Evolutionary conservation across 2,329 filamentous ascomycete species (phyloP).

Genomic region (Apiospora rasikravindrae): DNA sequence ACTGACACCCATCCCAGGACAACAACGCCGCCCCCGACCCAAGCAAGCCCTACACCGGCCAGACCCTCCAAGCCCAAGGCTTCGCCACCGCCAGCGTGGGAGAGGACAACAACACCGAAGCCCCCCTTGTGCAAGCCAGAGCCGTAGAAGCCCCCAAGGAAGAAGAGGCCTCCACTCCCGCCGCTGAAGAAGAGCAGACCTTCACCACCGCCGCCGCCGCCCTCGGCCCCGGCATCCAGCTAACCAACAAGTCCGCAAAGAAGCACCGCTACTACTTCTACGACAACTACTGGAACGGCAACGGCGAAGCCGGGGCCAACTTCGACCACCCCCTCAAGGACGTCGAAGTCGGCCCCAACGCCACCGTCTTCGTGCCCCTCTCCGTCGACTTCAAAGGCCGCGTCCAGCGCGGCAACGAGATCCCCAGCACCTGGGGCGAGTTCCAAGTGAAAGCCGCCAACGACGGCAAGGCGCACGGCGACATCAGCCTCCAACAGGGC

Average conservation of each 20-base stretch:
- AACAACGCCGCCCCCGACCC: constrained; percentile 32
- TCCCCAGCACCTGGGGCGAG: constrained; percentile 46
- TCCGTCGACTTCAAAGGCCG: constrained; percentile 44
- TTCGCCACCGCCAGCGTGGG: constrained; percentile 18
- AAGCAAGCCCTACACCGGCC: constrained; percentile 29
- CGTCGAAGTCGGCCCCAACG: constrained; percentile 38
- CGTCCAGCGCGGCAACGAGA: constrained; percentile 44
- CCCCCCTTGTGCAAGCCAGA: constrained; percentile 10
- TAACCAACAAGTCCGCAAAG: constrained; percentile 43
- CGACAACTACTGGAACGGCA: constrained; percentile 48
- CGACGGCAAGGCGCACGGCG: constrained; percentile 44
- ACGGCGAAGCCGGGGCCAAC: constrained; percentile 44
- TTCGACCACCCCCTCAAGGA: constrained; percentile 45
- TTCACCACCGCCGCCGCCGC: constrained; percentile 23
- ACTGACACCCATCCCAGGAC: constrained; percentile 22
- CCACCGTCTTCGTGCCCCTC: constrained; percentile 39
- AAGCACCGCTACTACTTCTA: constrained; percentile 45
- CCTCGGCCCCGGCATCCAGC: constrained; percentile 39
- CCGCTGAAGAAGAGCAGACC: background rate
- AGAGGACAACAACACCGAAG: constrained; percentile 2
- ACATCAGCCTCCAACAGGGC: constrained; percentile 44
- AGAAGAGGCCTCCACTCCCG: background rate
- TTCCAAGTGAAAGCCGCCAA: constrained; percentile 44
- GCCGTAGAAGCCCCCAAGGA: background rate
- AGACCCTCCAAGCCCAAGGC: constrained; percentile 22